A percentile compares a stretch with the other conserved stretches of the same genome.
Conservation (phyloP, 805 yeast species). For the Teunomyces atbi region DNA sequence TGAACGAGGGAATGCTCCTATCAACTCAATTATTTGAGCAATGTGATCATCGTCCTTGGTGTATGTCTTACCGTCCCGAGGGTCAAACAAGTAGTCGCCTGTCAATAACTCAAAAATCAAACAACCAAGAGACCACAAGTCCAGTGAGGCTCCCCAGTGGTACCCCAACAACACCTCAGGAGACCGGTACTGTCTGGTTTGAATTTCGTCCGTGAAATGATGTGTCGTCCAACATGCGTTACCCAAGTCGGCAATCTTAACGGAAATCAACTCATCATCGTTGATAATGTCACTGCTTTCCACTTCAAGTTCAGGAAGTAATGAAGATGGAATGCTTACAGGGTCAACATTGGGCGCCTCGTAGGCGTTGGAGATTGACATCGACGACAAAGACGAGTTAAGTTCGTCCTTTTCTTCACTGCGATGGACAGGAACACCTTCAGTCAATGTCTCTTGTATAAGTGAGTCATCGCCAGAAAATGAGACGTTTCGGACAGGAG, state of each 20-base stretch:
- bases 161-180: slow-evolving; percentile 61
- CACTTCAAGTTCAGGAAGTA: slow-evolving; percentile 6
- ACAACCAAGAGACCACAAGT: slow-evolving; percentile 96
- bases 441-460: not conserved
- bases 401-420: slow-evolving; percentile 23
- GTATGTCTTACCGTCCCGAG: slow-evolving; percentile 72
- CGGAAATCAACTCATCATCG: slow-evolving; percentile 24
- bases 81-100: slow-evolving; percentile 94
- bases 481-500: slow-evolving; percentile 28
- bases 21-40: slow-evolving; percentile 87
- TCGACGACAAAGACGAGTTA: slow-evolving; percentile 39
- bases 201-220: slow-evolving; percentile 68
- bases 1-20: slow-evolving; percentile 65
- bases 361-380: slow-evolving; percentile 37
- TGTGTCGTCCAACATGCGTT: slow-evolving; percentile 64
- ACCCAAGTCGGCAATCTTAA: slow-evolving; percentile 69
- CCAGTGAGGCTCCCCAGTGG: slow-evolving; percentile 92
- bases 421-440: not conserved
- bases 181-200: slow-evolving; percentile 65
- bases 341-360: slow-evolving; percentile 10
- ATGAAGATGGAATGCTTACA: slow-evolving; percentile 12
- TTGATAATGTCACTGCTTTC: slow-evolving; percentile 12
- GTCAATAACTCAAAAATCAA: slow-evolving; percentile 86
- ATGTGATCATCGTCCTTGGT: slow-evolving; percentile 92
- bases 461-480: slow-evolving; percentile 8